Evolutionary conservation across 352 stramenopile genomes (phyloP), one percentile per base, ranked within the genome.

Genomic region (Albugo laibachii): DNA sequence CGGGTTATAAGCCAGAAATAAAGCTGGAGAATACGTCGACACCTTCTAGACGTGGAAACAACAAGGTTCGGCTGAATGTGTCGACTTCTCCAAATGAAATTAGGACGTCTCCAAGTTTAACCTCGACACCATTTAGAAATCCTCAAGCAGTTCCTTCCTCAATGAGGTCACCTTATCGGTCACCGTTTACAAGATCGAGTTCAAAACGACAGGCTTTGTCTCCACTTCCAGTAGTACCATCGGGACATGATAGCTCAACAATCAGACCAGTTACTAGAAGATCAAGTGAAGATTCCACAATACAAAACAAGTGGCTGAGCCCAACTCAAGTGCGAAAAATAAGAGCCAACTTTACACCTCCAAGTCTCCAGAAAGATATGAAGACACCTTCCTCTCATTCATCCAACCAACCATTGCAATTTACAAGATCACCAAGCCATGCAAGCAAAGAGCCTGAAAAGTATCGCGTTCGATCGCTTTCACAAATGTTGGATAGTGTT

Each of bases 401-500:
- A 43, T 3, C 3, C 38, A 8, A 43, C 8, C 38, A 43, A 43
- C 3, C 38, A 43, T 24, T 43, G 16, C 16, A 3, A 2, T 10
- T 38, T n/a, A 21, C 14, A 21, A 36, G 14, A 8, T 38, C 19
- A 12, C 45, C 20, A 49, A 36, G 31, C 15, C 4, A 36, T 16
- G 34, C n/a, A 6, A 13, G 11, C 11, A 2, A 49, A 5, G 18
- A 8, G 42, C 3, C 38, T 34, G 13, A n/a, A 34, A n/a, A 57
- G 59, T 2, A 55, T 59, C 27, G 46, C 48, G 76, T 84, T 16
- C 66, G 71, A 5, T 88, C 75, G 35, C 56, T 88, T n/a, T 65
- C 83, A 36, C 51, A 67, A 5, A 79, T 88, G 55, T 65, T 88
- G 16, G 73, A 88, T 15, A 67, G 82, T 16, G 65, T 78, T 4